These are phyloP conservation scores for Stagonosporopsis cucurbitacearum DNA, from an alignment of 2,329 filamentous ascomycete species.

Conservation along the genomic window DNA sequence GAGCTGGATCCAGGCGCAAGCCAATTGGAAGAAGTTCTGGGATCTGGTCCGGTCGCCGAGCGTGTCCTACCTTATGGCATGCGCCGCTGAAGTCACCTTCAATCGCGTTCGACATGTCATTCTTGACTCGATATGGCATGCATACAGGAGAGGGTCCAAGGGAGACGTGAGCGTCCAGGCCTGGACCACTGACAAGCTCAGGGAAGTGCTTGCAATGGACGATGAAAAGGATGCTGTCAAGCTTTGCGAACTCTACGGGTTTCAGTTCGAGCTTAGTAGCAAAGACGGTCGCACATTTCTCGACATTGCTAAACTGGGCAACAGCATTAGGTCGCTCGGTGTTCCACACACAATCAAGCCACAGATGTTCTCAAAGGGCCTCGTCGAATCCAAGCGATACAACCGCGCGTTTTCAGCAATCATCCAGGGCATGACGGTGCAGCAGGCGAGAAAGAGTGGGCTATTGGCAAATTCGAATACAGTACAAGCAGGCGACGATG, in stretches of 20 bases:
- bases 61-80: conserved; percentile 68
- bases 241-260: conserved; percentile 62
- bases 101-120: conserved; percentile 63
- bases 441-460: conserved; percentile 57
- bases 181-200: conserved; percentile 63
- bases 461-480: conserved; percentile 55
- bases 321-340: conserved; percentile 26
- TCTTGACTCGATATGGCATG: conserved; percentile 62
- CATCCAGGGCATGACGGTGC: conserved; percentile 62
- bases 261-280: conserved; percentile 57
- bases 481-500: conserved; percentile 34
- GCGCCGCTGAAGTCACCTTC: conserved; percentile 69
- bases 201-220: conserved; percentile 62
- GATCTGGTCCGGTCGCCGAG: conserved; percentile 60
- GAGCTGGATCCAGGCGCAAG: conserved; percentile 62
- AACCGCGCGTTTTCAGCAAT: conserved; percentile 63
- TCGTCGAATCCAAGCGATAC: conserved; percentile 66
- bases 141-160: conserved; percentile 60
- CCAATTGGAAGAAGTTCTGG: conserved; percentile 66
- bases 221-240: conserved; percentile 59
- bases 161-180: conserved; percentile 57
- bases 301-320: conserved; percentile 58
- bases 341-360: conserved; percentile 44
- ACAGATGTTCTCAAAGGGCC: conserved; percentile 60
- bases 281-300: conserved; percentile 58